A percentile compares a stretch with the other conserved stretches of the same genome.
Evolutionary conservation across 2,329 filamentous ascomycete species (phyloP).

Genomic region (Alternaria brassicae): DNA sequence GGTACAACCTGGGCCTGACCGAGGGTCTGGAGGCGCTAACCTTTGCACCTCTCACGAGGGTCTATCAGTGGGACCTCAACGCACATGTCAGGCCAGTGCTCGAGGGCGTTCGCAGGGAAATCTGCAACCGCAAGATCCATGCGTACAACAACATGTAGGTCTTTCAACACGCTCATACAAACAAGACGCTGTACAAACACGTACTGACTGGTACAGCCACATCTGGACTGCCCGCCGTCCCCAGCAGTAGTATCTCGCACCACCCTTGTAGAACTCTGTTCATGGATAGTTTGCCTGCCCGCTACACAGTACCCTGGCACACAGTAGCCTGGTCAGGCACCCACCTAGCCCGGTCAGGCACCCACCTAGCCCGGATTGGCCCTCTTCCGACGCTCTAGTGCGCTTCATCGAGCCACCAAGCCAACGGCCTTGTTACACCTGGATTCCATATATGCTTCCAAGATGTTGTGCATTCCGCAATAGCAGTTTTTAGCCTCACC

Average conservation of each 20-base stretch:
- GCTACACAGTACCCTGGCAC: conserved; percentile 11
- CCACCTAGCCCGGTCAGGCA: conserved; percentile 9
- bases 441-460: conserved; percentile 2
- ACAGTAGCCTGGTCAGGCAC: conserved; percentile 1
- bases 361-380: conserved; percentile 10
- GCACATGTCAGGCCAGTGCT: conserved; percentile 68
- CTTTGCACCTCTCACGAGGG: conserved; percentile 73
- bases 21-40: conserved; percentile 77
- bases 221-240: conserved; percentile 58
- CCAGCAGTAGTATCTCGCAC: conserved; percentile 43
- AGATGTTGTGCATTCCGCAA: conserved; percentile 11
- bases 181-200: too few relatives aligned
- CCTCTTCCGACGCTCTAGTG: not conserved
- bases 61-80: conserved; percentile 66
- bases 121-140: conserved; percentile 71
- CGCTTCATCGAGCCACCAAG: conserved; percentile 6
- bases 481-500: conserved; percentile 5
- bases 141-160: conserved; percentile 81
- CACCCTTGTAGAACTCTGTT: conserved; percentile 24
- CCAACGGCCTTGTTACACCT: conserved; percentile 12
- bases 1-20: conserved; percentile 82
- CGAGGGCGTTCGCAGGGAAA: conserved; percentile 69
- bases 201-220: conserved; percentile 50
- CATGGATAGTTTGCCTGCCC: conserved; percentile 18
- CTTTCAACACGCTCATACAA: too few relatives aligned